phyloP scores from a whole-genome alignment of 2,329 filamentous ascomycete genomes.

The Phaeoacremonium minimum region DNA sequence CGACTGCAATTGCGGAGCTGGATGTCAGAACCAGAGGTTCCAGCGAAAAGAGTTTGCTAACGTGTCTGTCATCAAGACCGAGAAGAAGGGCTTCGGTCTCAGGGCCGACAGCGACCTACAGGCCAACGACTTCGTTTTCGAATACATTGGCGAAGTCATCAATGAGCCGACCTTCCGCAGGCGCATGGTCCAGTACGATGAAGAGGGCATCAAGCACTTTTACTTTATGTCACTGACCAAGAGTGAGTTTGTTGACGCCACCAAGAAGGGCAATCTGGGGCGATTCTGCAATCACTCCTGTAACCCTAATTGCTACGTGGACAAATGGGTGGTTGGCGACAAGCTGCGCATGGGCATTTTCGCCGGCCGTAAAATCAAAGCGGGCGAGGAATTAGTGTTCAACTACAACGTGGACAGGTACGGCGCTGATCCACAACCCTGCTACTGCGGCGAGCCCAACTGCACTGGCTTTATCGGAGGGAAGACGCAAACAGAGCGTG shows the following conservation, averaged over 20 bases:
- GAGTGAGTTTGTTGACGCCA: conserved; percentile 95
- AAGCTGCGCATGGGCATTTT: conserved; percentile 99
- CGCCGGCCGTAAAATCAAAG: conserved; percentile 75
- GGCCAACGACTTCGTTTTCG: conserved; percentile 89
- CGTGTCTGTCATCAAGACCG: conserved; percentile 94
- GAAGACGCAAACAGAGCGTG: conserved; percentile 94
- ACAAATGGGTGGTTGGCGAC: conserved; percentile 98
- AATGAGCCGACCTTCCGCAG: conserved; percentile 85
- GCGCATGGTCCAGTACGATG: conserved; percentile 89
- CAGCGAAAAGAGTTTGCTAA: conserved; percentile 84
- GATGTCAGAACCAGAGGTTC: conserved; percentile 93
- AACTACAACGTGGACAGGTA: conserved; percentile 99
- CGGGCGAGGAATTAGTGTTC: conserved; percentile 94
- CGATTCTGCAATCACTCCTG: conserved; percentile 99
- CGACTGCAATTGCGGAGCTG: conserved; percentile 80
- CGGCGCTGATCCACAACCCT: conserved; percentile 92
- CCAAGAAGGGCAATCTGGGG: conserved; percentile 91
- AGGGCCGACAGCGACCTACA: conserved; percentile 74
- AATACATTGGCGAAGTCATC: conserved; percentile 98
- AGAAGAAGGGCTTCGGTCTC: conserved; percentile 94
- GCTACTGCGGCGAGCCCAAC: conserved; percentile 92
- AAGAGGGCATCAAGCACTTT: conserved; percentile 97
- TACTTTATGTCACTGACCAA: conserved; percentile 99
- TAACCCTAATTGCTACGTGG: conserved; percentile 97
- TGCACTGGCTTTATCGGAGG: conserved; percentile 96